Percentiles rank a stretch among this genome's conserved stretches.
phyloP scores from a whole-genome alignment of 2,329 filamentous ascomycete species.

The Cryphonectria carpinicola region DNA sequence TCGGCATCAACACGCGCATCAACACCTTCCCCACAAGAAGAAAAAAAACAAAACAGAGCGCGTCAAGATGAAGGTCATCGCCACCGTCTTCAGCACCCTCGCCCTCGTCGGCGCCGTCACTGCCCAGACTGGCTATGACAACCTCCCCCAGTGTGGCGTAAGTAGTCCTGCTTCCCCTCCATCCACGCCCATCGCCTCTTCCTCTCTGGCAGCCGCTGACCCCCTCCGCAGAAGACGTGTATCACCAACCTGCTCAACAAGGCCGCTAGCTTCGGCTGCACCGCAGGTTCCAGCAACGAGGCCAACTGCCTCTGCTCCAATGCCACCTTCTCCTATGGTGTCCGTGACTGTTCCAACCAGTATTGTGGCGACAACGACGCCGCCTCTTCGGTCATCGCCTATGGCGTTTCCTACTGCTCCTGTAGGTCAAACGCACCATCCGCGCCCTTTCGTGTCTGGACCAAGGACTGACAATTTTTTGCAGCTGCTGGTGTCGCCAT shows the following conservation, averaged over 20 bases:
- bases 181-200: neutral
- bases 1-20: conserved; percentile 24
- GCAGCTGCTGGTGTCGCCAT: conserved; percentile 42
- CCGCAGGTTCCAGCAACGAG: conserved; percentile 37
- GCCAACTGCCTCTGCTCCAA: conserved; percentile 52
- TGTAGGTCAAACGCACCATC: conserved; percentile 35
- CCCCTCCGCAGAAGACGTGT: conserved; percentile 48
- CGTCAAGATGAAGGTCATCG: conserved; percentile 55
- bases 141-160: conserved; percentile 58
- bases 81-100: conserved; percentile 45
- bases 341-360: conserved; percentile 55
- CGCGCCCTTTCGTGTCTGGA: neutral
- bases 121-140: conserved; percentile 44
- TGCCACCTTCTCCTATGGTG: conserved; percentile 51
- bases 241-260: conserved; percentile 55
- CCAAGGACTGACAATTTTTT: conserved; percentile 29
- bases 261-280: conserved; percentile 51
- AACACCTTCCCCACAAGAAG: neutral
- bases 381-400: conserved; percentile 43
- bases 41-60: neutral
- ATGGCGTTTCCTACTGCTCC: conserved; percentile 45
- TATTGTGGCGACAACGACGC: conserved; percentile 43
- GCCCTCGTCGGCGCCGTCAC: conserved; percentile 45
- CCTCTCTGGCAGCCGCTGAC: neutral
- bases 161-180: conserved; percentile 37